Evolutionary conservation across 164 flowering plant species (phyloP).

Genomic region (Euptelea pleiosperma): DNA sequence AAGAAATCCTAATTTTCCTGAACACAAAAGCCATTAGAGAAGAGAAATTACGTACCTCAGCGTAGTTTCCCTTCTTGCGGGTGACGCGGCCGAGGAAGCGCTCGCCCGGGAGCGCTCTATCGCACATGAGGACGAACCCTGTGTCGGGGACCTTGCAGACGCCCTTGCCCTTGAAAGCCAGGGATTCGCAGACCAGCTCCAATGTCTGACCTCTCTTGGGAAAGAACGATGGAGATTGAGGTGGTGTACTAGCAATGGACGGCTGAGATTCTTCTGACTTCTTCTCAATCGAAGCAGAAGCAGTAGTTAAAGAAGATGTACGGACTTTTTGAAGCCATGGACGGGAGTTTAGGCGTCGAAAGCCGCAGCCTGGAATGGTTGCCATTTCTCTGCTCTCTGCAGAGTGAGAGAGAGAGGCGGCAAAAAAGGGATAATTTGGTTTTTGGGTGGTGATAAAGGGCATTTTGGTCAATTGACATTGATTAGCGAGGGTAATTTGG

Average conservation of each 20-base stretch:
- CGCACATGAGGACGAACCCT: constrained; percentile 89
- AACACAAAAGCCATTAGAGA: background rate
- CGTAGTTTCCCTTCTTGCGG: constrained; percentile 71
- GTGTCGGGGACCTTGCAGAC: constrained; percentile 78
- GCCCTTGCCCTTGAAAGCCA: constrained; percentile 88
- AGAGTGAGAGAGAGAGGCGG: too few species aligned
- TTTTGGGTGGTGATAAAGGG: too few species aligned
- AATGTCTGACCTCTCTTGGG: constrained; percentile 77
- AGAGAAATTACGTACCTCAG: constrained; percentile 51
- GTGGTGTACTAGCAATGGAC: constrained; percentile 2
- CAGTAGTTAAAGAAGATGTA: constrained; percentile 13
- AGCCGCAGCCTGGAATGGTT: constrained; percentile 24
- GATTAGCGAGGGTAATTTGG: too few species aligned
- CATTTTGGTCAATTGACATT: too few species aligned
- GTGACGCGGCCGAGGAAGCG: constrained; percentile 87
- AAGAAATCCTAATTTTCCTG: too few species aligned
- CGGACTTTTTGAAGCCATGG: constrained; percentile 35
- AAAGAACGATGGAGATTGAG: constrained; percentile 37
- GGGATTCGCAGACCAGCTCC: constrained; percentile 79
- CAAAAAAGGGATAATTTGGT: too few species aligned
- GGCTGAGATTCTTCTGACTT: constrained; percentile 13
- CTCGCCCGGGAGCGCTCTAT: constrained; percentile 93
- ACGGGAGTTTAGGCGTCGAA: constrained; percentile 31
- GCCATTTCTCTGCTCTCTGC: constrained; percentile 3
- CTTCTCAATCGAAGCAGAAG: constrained; percentile 9